Evolutionary conservation across 75 land plant genomes (phyloP), one percentile per base, ranked within the genome.

Genomic region (Adiantum capillusveneris): DNA sequence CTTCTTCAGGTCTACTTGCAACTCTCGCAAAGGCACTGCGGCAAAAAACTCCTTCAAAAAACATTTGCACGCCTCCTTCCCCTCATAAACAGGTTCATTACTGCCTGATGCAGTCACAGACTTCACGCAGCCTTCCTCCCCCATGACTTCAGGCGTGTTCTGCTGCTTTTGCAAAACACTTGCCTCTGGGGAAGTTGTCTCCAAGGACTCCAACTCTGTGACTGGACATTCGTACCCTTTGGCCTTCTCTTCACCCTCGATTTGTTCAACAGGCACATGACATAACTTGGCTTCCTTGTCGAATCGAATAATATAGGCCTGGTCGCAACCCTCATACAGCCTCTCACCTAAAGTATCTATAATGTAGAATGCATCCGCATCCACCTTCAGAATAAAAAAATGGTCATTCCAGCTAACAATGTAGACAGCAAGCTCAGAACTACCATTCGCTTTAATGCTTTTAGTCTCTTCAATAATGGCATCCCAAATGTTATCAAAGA

Each of bases 351-450:
- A 65, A n/a, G 98, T 93, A 65, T 93, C 98, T 29, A 93, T 81
- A 13, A 93, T 83, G 54, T 88, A 88, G 62, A 69, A 85, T 11
- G 84, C 83, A 26, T 93, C 83, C 1, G 53, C 31, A 43, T 88
- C 98, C 16, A 85, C 80, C 63, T 85, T 93, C 44, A 93, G 83
- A 21, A 93, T 63, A 29, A 93, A 93, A 56, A 93, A 93, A 43
- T 93, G 98, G 69, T 93, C 98, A 48, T 93, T 93, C 98, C 98
- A 93, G 64, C 98, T 89, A 7, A 93, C 75, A 17, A 93, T 89
- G 57, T 88, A 93, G 25, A 93, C 68, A 7, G 58, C 67, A 16
- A 83, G 70, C 9, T 57, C 74, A 31, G 57, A 49, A 50, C 51
- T 66, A 2, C 21, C 25, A 24, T 14, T 18, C 9, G 13, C 57